Evolutionary conservation across 2,329 filamentous ascomycete species (phyloP), one percentile per base, ranked within the genome.

Genomic region (Ambrosiella cleistominuta): DNA sequence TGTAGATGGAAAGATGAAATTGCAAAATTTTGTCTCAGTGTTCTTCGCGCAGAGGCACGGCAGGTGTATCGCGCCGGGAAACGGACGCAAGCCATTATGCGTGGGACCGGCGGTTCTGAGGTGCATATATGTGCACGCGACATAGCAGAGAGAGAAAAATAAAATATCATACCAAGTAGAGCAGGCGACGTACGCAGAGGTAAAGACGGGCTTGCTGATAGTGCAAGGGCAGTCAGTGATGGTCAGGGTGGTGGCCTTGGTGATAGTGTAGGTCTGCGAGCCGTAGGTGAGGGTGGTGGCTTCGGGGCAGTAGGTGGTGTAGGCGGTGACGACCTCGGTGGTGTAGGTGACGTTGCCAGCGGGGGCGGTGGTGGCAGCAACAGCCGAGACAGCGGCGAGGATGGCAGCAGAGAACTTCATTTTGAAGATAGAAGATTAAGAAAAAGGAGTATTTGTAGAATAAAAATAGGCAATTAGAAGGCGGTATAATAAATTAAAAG

Each of bases 201-300:
- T 75, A 67, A 71, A 70, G 64, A 81, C 72, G 57, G 79, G 77
- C 73, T 75, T 77, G 72, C 74, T 76, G 71, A 81, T 67, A 67
- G 79, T 86, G 81, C 81, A 85, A 65, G 82, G 79, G 77, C 83
- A 85, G 76, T 83, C 74, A 65, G 80, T 80, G 75, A 86, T 79
- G 73, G 82, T 86, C 70, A 85, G 70, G 69, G 80, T 83, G 69
- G 81, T 83, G 68, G 82, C 71, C 72, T 77, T 73, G 63, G 81
- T 81, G 71, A 88, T 74, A 65, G 78, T 83, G 77, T 85, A 86
- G 71, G 82, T 86, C 69, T 77, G 74, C 71, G 71, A 74, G 68
- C 76, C 78, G 72, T 84, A 75, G 66, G 77, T 78, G 70, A 87
- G 71, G 65, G 74, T 70, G 65, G 84, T 87, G 63, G 84, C 69